These are phyloP conservation scores for Parietaria judaica DNA, from an alignment of 306 rosid species.

Conservation along the genomic window DNA sequence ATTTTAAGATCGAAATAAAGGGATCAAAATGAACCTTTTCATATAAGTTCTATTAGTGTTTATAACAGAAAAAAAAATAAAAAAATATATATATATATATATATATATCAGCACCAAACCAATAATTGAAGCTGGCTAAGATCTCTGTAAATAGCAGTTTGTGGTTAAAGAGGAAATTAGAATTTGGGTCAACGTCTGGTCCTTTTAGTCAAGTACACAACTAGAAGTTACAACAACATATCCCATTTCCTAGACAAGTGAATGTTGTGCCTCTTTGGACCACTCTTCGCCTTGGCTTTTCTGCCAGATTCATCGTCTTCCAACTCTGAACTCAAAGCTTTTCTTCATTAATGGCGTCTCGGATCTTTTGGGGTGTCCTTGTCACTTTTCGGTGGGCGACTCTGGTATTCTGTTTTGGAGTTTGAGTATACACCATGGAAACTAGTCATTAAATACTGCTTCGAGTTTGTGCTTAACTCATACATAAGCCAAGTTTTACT, in stretches of 20 bases:
- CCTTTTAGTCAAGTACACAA: neutral
- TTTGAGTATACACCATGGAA: neutral
- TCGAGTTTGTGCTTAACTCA: no score
- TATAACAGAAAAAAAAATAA: no score
- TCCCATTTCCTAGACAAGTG: constrained; percentile 7
- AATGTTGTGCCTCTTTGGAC: constrained; percentile 21
- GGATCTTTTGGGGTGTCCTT: neutral
- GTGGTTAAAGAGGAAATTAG: neutral
- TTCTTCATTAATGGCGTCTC: neutral
- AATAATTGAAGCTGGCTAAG: no score
- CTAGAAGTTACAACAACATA: neutral
- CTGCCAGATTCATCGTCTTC: constrained; percentile 7
- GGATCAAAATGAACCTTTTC: no score
- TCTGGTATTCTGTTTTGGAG: neutral
- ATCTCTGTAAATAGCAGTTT: neutral
- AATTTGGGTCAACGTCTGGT: constrained; percentile 7
- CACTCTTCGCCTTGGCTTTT: constrained; percentile 13
- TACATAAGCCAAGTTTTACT: no score
- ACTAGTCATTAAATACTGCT: no score
- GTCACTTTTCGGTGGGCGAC: neutral
- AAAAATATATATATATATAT: no score
- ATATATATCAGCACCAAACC: no score
- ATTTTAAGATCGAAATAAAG: no score
- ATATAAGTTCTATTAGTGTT: no score
- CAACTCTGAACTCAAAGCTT: neutral